Conservation (phyloP, 192 early-diverging fungal genomes). For the Linnemannia zychae region DNA sequence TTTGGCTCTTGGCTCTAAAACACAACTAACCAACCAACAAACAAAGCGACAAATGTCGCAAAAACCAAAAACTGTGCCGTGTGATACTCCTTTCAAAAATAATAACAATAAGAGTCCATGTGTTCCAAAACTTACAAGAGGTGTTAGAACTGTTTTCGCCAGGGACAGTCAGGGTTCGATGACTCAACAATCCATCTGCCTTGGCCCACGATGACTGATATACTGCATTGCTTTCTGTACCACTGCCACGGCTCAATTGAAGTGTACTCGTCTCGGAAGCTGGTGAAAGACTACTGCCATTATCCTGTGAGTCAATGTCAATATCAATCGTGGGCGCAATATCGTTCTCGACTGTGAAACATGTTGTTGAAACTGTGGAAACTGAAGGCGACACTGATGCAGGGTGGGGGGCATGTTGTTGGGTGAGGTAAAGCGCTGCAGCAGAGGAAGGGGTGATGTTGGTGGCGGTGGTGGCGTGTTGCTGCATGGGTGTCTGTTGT, state of each 20-base stretch:
- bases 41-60: not conserved
- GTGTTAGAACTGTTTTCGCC: not conserved
- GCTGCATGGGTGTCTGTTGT: not conserved
- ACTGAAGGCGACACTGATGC: not conserved
- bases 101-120: not conserved
- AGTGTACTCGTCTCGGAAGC: not conserved
- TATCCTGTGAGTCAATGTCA: not conserved
- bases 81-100: too few relatives aligned
- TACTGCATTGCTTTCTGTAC: not conserved
- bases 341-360: not conserved
- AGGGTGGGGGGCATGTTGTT: not conserved
- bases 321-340: not conserved
- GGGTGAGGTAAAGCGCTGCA: not conserved
- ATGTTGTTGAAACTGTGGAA: not conserved
- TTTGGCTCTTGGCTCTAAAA: not conserved
- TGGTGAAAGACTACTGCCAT: not conserved
- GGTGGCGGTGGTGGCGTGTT: not conserved
- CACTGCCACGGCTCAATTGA: not conserved
- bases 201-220: conserved; percentile 10
- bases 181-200: conserved; percentile 10
- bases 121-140: conserved; percentile 1
- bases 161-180: conserved; percentile 17
- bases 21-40: not conserved
- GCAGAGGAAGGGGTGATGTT: not conserved
- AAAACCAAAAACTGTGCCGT: not conserved